Evolutionary conservation across 768 basidiomycete genomes (phyloP).

Genomic region (Tricholoma terreum): DNA sequence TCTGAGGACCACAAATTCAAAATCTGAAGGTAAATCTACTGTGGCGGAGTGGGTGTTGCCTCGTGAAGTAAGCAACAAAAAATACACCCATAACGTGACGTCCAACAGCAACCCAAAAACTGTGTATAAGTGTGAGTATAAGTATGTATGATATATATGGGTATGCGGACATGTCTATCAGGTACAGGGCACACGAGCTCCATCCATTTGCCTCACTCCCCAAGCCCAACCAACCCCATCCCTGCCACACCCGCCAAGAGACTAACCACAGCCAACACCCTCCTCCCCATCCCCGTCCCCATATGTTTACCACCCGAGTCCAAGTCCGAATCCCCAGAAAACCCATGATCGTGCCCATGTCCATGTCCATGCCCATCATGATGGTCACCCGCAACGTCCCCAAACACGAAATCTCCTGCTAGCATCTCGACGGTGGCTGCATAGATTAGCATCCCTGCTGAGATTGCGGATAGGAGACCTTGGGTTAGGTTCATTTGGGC

Average conservation of each 20-base stretch:
- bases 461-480: constrained; percentile 78
- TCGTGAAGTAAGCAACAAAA: too few species aligned
- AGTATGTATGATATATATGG: too few species aligned
- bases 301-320: constrained; percentile 15
- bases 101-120: too few species aligned
- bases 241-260: constrained; percentile 56
- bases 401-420: constrained; percentile 81
- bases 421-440: constrained; percentile 86
- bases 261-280: constrained; percentile 57
- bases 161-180: too few species aligned
- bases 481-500: constrained; percentile 55
- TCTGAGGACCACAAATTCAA: too few species aligned
- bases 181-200: too few species aligned
- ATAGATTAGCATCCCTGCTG: constrained; percentile 82
- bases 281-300: constrained; percentile 29
- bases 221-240: constrained; percentile 61
- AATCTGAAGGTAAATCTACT: too few species aligned
- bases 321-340: background rate
- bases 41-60: too few species aligned
- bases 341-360: constrained; percentile 17
- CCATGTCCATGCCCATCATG: constrained; percentile 6
- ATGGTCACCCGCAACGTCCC: constrained; percentile 45
- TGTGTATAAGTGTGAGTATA: too few species aligned
- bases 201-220: constrained; percentile 25
- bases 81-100: too few species aligned